phyloP scores from a whole-genome alignment of 1,139 yeast genomes.

The Suzukiozyma palmioleophila region DNA sequence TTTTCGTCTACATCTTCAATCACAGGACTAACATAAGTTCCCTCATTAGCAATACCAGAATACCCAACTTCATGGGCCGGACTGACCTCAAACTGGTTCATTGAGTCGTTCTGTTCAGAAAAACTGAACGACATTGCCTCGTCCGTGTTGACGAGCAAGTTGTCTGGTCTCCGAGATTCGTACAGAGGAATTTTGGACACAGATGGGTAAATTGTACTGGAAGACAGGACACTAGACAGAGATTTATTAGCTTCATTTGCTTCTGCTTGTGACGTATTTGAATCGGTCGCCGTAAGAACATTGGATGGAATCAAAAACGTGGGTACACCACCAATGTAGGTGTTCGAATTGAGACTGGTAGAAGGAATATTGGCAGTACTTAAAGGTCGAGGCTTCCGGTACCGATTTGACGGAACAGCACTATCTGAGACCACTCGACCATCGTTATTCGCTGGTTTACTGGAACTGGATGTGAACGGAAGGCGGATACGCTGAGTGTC shows the following conservation, averaged over 20 bases:
- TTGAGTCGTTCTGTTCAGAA: constrained; percentile 17
- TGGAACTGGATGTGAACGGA: constrained; percentile 6
- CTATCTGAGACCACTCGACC: constrained; percentile 16
- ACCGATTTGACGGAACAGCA: constrained; percentile 2
- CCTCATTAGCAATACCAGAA: background rate
- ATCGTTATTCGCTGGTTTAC: background rate
- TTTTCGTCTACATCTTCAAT: constrained; percentile 10
- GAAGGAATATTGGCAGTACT: too few species aligned
- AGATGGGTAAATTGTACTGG: too few species aligned
- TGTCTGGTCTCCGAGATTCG: too few species aligned
- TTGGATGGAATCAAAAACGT: too few species aligned
- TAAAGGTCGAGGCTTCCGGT: background rate
- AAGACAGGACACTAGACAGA: too few species aligned
- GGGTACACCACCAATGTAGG: too few species aligned
- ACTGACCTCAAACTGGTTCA: background rate
- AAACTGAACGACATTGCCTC: background rate
- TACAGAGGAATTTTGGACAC: too few species aligned
- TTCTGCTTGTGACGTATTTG: too few species aligned
- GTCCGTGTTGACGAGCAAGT: background rate
- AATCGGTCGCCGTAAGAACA: too few species aligned
- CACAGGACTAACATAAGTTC: constrained; percentile 10
- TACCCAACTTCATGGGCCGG: background rate
- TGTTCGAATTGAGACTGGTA: too few species aligned
- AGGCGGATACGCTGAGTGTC: constrained; percentile 24
- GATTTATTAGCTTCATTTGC: too few species aligned